These are phyloP conservation scores for Claviceps citrina DNA, from an alignment of 2,329 filamentous ascomycete species.

Conservation along the genomic window DNA sequence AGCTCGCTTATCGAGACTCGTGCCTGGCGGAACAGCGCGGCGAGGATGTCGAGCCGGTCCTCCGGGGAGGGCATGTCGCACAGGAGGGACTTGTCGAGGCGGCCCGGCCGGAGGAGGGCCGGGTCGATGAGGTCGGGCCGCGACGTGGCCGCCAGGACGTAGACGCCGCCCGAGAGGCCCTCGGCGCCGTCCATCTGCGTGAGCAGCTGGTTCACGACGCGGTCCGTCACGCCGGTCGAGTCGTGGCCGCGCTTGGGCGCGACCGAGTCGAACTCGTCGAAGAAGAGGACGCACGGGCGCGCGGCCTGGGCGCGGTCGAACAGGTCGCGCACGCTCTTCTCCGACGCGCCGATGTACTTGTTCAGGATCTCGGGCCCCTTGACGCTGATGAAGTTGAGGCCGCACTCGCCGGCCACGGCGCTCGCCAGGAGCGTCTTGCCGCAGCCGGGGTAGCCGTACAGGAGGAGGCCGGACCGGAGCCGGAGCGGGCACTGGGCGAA, in stretches of 20 bases:
- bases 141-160: conserved; percentile 87
- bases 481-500: conserved; percentile 91
- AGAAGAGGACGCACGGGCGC: conserved; percentile 87
- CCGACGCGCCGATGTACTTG: conserved; percentile 96
- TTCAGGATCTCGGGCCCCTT: conserved; percentile 97
- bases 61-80: conserved; percentile 73
- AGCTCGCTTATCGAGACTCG: conserved; percentile 56
- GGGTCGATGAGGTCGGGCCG: conserved; percentile 92
- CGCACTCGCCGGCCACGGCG: conserved; percentile 93
- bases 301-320: conserved; percentile 88
- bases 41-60: conserved; percentile 78
- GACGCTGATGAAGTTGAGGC: conserved; percentile 94
- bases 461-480: conserved; percentile 78
- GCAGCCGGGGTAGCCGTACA: conserved; percentile 92
- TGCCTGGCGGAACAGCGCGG: conserved; percentile 68
- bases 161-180: conserved; percentile 84
- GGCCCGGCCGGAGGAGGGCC: conserved; percentile 75
- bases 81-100: conserved; percentile 81
- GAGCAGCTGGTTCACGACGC: conserved; percentile 93
- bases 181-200: conserved; percentile 99
- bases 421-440: conserved; percentile 93
- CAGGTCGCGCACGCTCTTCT: conserved; percentile 88
- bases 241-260: conserved; percentile 95
- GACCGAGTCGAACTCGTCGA: conserved; percentile 97
- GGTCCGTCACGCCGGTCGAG: conserved; percentile 93